Base-by-base conservation (phyloP, 2,329 filamentous ascomycete species). In the Beauveria varroae region DNA sequence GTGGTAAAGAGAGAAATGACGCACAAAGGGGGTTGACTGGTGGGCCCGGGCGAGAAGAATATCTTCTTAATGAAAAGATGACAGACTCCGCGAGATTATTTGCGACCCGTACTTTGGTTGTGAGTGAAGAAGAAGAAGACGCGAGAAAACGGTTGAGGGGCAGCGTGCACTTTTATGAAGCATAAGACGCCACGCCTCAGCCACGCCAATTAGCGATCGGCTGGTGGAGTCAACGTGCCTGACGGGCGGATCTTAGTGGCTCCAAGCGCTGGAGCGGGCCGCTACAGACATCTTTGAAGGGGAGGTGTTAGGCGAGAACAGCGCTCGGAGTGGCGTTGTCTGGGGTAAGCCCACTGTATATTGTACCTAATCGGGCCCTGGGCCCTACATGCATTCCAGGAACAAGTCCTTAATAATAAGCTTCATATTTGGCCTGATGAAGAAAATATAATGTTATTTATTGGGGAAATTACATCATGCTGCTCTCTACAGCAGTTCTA, bases 41-140 rank as follows among this genome's bases (percentile, higher is more conserved):
- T 77, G 79, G 81, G 77, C 78, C 81, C 80, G 81, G 81, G 75
- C 79, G 75, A 61, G 77, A 76, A 80, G 75, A 76, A 76, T 76
- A 75, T 71, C 73, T 73, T 64, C 74, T 71, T 70, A 68, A 63
- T 73, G 65, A 69, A 71, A 75, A 78, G 77, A 77, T 78, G 78
- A 79, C 76, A 79, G 76, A 78, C 78, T 76, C 75, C 74, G 71
- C 73, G 75, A 72, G 74, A 68, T 60, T 67, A 74, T 85, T 85
- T 84, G 82, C 82, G 81, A 80, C 82, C 82, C 81, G 74, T 75
- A 72, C 76, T 79, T 75, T 79, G 73, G 78, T 75, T 79, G 79
- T 81, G 80, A 77, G 76, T 76, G 76, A 76, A 73, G 74, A 75
- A 76, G 71, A 75, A 73, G 76, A 73, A 76, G 69, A 70, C 67